These are phyloP conservation scores for Penicillium sp. DNA, from an alignment of 2,329 filamentous ascomycete genomes.

Conservation along the genomic window DNA sequence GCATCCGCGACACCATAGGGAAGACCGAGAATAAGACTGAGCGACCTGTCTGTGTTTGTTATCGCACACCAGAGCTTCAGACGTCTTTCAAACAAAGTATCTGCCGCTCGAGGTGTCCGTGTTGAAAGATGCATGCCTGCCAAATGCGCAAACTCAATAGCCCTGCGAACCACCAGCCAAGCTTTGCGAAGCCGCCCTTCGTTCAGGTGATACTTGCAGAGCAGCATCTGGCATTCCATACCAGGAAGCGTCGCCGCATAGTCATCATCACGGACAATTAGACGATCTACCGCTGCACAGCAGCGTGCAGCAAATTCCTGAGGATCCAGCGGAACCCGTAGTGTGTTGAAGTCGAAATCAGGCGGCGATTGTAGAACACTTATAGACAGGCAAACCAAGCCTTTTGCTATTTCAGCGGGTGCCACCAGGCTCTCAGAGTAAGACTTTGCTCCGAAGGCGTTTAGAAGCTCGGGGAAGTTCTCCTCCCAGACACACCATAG, in stretches of 20 bases:
- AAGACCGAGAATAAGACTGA: conserved; percentile 53
- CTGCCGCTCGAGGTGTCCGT: conserved; percentile 24
- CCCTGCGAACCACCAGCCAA: conserved; percentile 51
- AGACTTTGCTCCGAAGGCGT: conserved; percentile 1
- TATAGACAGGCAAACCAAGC: conserved; percentile 44
- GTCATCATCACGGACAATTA: conserved; percentile 50
- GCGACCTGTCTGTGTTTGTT: conserved; percentile 46
- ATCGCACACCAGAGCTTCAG: conserved; percentile 41
- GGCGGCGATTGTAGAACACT: conserved; percentile 42
- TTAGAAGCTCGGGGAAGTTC: conserved; percentile 32
- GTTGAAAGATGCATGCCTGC: conserved; percentile 46
- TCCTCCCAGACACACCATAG: conserved; percentile 33
- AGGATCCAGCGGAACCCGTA: conserved; percentile 37
- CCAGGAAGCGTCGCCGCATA: conserved; percentile 50
- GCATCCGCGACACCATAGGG: conserved; percentile 42
- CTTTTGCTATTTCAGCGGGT: conserved; percentile 40
- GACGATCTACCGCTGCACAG: conserved; percentile 44
- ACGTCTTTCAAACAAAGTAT: conserved; percentile 28
- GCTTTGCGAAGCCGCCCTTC: conserved; percentile 53
- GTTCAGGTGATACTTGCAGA: conserved; percentile 52
- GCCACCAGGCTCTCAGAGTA: conserved; percentile 22
- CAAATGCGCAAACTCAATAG: conserved; percentile 50
- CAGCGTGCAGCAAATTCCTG: conserved; percentile 46
- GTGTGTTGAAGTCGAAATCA: conserved; percentile 36
- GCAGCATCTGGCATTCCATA: conserved; percentile 51